Conservation (phyloP, 2,329 filamentous ascomycete species). For the Penicillium sp. region DNA sequence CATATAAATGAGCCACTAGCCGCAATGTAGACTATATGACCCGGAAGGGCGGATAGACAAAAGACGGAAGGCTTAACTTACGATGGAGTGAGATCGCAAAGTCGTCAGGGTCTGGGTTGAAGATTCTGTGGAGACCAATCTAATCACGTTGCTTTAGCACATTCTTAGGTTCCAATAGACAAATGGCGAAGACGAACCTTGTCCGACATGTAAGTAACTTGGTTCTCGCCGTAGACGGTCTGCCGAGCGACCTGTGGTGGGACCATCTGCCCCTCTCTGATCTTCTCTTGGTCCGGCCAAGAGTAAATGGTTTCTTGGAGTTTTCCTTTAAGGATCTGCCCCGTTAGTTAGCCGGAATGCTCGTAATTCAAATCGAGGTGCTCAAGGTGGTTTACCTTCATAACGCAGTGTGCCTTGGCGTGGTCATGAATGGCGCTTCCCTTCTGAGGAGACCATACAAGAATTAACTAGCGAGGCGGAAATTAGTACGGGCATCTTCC, state of each 20-base stretch:
- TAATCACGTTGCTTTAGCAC: conserved; percentile 32
- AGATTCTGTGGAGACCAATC: conserved; percentile 79
- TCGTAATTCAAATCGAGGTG: not conserved
- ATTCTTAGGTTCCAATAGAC: not conserved
- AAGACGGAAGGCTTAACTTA: conserved; percentile 37
- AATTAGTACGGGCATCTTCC: conserved; percentile 4
- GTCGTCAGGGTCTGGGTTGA: conserved; percentile 68
- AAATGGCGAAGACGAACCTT: conserved; percentile 39
- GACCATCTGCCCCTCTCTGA: conserved; percentile 46
- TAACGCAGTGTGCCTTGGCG: conserved; percentile 84
- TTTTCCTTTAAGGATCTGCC: conserved; percentile 68
- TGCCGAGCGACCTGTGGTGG: conserved; percentile 66
- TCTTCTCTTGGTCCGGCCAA: conserved; percentile 58
- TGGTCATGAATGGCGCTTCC: conserved; percentile 85
- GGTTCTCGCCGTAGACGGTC: conserved; percentile 65
- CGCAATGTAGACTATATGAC: not conserved
- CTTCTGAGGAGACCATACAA: conserved; percentile 86
- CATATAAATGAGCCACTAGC: not conserved
- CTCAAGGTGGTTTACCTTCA: conserved; percentile 56
- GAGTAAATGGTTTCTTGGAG: conserved; percentile 79
- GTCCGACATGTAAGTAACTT: conserved; percentile 89
- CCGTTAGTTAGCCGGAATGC: not conserved
- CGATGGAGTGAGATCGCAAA: conserved; percentile 81
- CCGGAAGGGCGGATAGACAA: not conserved
- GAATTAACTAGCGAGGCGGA: conserved; percentile 62